Base-by-base conservation (phyloP, 441 rosid species). In the Lepidium campestre region DNA sequence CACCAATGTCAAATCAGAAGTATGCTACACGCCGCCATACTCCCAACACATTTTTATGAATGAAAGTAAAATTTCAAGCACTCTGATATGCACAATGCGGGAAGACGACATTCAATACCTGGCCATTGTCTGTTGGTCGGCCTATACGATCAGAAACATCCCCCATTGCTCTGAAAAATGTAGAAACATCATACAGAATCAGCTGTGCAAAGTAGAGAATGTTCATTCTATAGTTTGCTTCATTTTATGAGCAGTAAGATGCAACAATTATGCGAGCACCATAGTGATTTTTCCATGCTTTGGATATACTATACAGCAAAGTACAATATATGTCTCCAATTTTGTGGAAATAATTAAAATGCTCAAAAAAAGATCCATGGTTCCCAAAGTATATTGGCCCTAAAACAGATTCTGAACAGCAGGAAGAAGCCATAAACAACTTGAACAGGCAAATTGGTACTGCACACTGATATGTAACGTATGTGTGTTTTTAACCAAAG, bases 141-240 rank as follows among this genome's bases (percentile, higher is more conserved):
- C 97, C 97, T 63, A 91, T 94, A 55, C 96, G 94, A 72, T 91
- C 98, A 18, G 97, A 91, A 55, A 94, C 94, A 86, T 91, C 98
- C 55, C 99, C 96, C 97, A 94, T 94, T 50, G 99, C 97, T 78
- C 97, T 94, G 68, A 56, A 45, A 50, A 60, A 50, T 10, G n/a
- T 71, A 39, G 41, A 40, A 54, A 65, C 50, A 61, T 47, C 20
- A 20, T 19, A 32, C 4, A 15, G 40, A 23, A 47, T 70, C 44
- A 54, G 68, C 23, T 12, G 48, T 22, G 56, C 48, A 42, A 25
- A 31, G 56, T 47, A 47, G 45, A 46, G 19, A 55, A n/a, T 2
- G 20, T 45, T 45, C 47, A 56, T 11, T 19, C 22, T 14, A 15
- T 25, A 56, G 25, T 7, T 35, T 67, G 13, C 18, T 42, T 55